Evolutionary conservation across 169 alveolate genomes (phyloP), one percentile per base, ranked within the genome.

Genomic region (Blepharisma undulans): DNA sequence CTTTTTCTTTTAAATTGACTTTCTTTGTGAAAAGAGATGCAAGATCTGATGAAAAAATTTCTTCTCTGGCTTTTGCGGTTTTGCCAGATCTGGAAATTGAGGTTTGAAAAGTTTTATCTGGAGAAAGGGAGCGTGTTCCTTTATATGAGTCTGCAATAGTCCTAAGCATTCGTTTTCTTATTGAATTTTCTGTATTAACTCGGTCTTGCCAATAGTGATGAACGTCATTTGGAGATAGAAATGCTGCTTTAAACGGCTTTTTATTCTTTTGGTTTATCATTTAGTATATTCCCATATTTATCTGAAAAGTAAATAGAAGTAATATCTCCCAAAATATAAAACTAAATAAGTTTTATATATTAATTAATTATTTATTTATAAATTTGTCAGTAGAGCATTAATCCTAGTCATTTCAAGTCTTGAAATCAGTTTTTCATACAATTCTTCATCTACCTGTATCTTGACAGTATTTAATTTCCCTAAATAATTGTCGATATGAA

Each of bases 121-220:
- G 66, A 48, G 66, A 48, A 3, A 48, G 66, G 66, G 66, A 48
- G 12, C 66, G 66, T 48, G 66, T 5, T 48, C 66, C 66, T 48
- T 48, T 48, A 48, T 48, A 48, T 5, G 66, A 5, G 66, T 48
- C 86, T 25, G 29, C 60, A 21, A 32, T 12, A 21, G 66, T 14
- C 4, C 34, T 78, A 32, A 29, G 66, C 34, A 27, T 78, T 29
- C 25, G 29, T 29, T 22, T 32, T 78, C 34, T 78, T 32, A 78
- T 27, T 29, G 29, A 27, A 78, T 32, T 78, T 78, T 78, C 86
- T 32, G 2, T 78, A 22, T 32, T 29, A 21, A 78, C 86, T 29
- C 86, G 86, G 8, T 14, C 71, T 78, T 78, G 34, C 29, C 86
- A 78, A 32, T 78, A 78, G 34, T 32, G 29, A 36, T 78, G 86